Evolutionary conservation across 768 basidiomycete genomes (phyloP).

Genomic region (Chiua virens): DNA sequence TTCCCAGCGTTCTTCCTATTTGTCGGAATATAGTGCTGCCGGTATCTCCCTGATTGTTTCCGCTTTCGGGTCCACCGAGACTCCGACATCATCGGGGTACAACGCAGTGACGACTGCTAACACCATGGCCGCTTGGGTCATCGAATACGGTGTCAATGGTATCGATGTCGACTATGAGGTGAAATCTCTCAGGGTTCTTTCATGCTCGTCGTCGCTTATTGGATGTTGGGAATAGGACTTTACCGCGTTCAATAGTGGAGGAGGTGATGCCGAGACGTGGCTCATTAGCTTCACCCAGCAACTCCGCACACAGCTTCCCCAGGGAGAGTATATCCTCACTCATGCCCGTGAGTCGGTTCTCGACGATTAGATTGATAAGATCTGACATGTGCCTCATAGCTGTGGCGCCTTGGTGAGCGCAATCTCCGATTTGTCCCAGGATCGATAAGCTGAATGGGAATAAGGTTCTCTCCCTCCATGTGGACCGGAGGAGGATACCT

Average conservation of each 20-base stretch:
- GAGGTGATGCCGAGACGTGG: constrained; percentile 42
- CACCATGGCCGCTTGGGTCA: constrained; percentile 48
- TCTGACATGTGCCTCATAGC: constrained; percentile 10
- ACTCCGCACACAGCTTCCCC: constrained; percentile 33
- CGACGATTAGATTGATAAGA: not conserved
- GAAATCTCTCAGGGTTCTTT: not conserved
- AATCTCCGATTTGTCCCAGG: not conserved
- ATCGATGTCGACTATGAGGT: too few species aligned
- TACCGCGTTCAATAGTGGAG: constrained; percentile 29
- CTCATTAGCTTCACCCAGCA: constrained; percentile 33
- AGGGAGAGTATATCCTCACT: too few species aligned
- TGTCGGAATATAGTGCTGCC: constrained; percentile 49
- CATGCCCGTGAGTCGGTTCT: constrained; percentile 24
- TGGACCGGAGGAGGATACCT: constrained; percentile 26
- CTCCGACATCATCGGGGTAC: constrained; percentile 42
- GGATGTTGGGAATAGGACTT: constrained; percentile 27
- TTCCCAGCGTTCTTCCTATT: constrained; percentile 38
- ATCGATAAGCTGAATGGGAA: not conserved
- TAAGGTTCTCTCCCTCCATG: constrained; percentile 20
- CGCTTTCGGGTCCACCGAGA: constrained; percentile 45
- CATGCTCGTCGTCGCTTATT: not conserved
- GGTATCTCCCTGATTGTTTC: constrained; percentile 61
- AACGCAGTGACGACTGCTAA: constrained; percentile 43
- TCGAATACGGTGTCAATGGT: constrained; percentile 44
- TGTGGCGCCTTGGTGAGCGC: constrained; percentile 22